Conservation (phyloP, 2,329 filamentous ascomycete genomes). For the Cordyceps fumosorosea region DNA sequence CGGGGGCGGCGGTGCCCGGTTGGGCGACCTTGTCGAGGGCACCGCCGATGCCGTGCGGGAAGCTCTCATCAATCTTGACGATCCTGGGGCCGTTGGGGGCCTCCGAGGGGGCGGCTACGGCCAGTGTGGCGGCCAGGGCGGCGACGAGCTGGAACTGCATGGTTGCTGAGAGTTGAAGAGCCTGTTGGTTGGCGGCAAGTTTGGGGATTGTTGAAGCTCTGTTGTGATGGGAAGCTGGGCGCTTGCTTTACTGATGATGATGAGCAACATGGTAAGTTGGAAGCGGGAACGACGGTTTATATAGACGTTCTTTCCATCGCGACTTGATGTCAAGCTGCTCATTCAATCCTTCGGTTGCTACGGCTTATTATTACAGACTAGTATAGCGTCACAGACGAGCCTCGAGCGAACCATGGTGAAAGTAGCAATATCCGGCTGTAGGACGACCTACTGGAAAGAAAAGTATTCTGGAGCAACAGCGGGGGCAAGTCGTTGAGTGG, state of each 20-base stretch:
- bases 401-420: neutral
- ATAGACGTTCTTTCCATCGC: neutral
- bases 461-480: neutral
- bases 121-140: neutral
- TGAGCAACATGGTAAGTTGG: neutral
- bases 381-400: neutral
- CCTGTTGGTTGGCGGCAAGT: neutral
- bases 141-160: slow-evolving; percentile 7
- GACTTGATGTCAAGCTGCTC: neutral
- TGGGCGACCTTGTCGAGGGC: slow-evolving; percentile 1
- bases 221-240: neutral
- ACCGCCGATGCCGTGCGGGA: neutral
- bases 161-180: neutral
- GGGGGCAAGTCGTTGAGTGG: neutral
- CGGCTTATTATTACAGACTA: neutral
- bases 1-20: neutral
- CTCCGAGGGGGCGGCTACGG: neutral
- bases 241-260: neutral
- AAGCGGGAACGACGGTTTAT: neutral
- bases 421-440: neutral
- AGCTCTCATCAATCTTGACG: neutral
- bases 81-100: neutral
- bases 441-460: neutral
- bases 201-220: neutral
- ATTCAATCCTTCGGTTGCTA: neutral